These are phyloP conservation scores for Glutinoglossum americanum DNA, from an alignment of 495 filamentous ascomycete species.

Conservation along the genomic window DNA sequence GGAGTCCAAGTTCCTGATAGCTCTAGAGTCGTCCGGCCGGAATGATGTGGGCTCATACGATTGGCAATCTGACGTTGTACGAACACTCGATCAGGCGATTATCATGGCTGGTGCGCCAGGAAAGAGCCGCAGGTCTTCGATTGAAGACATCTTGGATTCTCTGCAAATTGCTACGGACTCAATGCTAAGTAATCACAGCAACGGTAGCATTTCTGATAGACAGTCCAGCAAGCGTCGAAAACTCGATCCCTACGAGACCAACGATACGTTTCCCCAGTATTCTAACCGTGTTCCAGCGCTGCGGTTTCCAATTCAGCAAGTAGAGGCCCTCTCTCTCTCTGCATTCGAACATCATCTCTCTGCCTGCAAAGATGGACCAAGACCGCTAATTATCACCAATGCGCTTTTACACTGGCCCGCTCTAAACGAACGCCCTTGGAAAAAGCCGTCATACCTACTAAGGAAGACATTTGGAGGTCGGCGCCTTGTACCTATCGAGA, in stretches of 20 bases:
- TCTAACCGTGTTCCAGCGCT: background rate
- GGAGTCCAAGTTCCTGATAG: background rate
- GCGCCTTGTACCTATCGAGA: slow-evolving; percentile 68
- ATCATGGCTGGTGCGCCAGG: slow-evolving; percentile 60
- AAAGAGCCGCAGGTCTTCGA: slow-evolving; percentile 20
- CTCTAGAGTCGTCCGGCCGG: background rate
- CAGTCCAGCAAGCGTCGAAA: slow-evolving; percentile 11
- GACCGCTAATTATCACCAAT: slow-evolving; percentile 49
- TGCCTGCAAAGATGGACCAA: slow-evolving; percentile 12
- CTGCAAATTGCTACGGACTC: background rate
- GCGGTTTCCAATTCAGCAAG: slow-evolving; percentile 10
- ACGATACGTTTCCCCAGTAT: background rate
- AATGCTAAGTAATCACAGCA: background rate
- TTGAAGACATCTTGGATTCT: background rate
- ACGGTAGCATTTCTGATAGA: background rate
- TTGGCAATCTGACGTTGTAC: background rate
- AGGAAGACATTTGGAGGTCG: slow-evolving; percentile 53
- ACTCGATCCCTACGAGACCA: slow-evolving; percentile 1
- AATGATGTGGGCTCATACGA: background rate
- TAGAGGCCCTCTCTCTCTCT: slow-evolving; percentile 26
- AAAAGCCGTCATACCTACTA: slow-evolving; percentile 48
- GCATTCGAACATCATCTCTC: slow-evolving; percentile 43
- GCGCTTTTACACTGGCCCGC: slow-evolving; percentile 60
- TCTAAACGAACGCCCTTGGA: slow-evolving; percentile 45
- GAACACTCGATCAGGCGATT: slow-evolving; percentile 40